Conservation (phyloP, 2,329 filamentous ascomycete species). For the Leptosphaerulina australis region DNA sequence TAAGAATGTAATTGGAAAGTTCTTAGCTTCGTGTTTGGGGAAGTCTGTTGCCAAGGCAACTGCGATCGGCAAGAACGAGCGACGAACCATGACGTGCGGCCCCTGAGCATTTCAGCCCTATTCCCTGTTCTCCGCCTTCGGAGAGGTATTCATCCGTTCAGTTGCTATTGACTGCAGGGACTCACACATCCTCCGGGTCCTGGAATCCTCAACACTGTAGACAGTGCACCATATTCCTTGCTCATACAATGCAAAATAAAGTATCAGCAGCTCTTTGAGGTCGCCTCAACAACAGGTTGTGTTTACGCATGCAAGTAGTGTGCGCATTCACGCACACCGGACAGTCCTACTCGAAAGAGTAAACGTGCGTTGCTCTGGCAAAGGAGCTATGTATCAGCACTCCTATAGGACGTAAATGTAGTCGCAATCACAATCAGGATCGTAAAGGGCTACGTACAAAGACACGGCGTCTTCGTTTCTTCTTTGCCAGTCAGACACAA, state of each 20-base stretch:
- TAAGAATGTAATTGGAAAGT: constrained; percentile 19
- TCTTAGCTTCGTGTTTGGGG: constrained; percentile 16
- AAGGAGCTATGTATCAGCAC: too few relatives aligned
- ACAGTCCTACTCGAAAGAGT: too few relatives aligned
- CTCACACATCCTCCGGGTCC: constrained; percentile 9
- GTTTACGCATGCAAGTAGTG: too few relatives aligned
- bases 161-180: constrained; percentile 13
- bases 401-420: too few relatives aligned
- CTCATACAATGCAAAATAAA: neutral
- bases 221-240: neutral
- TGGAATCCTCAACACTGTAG: neutral
- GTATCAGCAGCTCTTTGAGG: too few relatives aligned
- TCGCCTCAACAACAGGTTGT: too few relatives aligned
- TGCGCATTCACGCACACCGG: too few relatives aligned
- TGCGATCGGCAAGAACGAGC: constrained; percentile 14
- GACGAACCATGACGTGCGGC: constrained; percentile 17
- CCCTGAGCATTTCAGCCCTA: constrained; percentile 16
- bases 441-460: too few relatives aligned
- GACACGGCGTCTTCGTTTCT: too few relatives aligned
- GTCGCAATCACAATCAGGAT: too few relatives aligned
- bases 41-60: constrained; percentile 15
- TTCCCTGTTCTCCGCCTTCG: constrained; percentile 16
- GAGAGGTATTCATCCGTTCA: constrained; percentile 10
- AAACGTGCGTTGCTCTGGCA: too few relatives aligned
- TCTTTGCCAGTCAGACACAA: too few relatives aligned